These are phyloP conservation scores for Leishmania mexicana DNA, from an alignment of 208 protist species.

Conservation along the genomic window DNA sequence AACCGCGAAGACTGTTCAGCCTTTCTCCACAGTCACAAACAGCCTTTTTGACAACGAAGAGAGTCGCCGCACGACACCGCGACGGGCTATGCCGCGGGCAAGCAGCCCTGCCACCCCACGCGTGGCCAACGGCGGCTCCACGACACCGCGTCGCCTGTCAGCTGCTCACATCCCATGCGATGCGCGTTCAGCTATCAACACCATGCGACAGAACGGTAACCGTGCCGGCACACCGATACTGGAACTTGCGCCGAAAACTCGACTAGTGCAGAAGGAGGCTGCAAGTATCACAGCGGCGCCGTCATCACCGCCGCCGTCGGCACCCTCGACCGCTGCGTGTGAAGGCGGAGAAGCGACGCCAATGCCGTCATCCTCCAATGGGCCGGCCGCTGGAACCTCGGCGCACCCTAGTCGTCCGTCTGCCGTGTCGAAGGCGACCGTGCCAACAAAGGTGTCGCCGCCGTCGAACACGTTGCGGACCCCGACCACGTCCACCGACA, in stretches of 20 bases:
- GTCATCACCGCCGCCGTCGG: not conserved
- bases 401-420: not conserved
- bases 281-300: no score
- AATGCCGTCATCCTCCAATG: not conserved
- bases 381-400: no score
- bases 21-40: not conserved
- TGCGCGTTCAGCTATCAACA: not conserved
- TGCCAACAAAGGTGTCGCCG: not conserved
- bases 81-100: constrained; percentile 2
- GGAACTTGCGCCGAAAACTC: not conserved
- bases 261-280: not conserved
- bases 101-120: not conserved
- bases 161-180: not conserved
- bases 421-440: not conserved
- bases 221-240: not conserved
- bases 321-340: not conserved
- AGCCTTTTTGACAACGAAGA: constrained; percentile 28
- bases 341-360: not conserved
- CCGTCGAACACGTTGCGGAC: not conserved
- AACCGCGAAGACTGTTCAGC: not conserved
- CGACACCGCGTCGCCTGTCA: constrained; percentile 22
- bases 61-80: constrained; percentile 15
- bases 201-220: not conserved
- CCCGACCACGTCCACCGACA: not conserved
- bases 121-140: not conserved